Percentiles rank a stretch among this genome's conserved stretches.
These are phyloP conservation scores for Scorias spongiosa DNA, from an alignment of 2,329 filamentous ascomycete species.

Conservation along the genomic window DNA sequence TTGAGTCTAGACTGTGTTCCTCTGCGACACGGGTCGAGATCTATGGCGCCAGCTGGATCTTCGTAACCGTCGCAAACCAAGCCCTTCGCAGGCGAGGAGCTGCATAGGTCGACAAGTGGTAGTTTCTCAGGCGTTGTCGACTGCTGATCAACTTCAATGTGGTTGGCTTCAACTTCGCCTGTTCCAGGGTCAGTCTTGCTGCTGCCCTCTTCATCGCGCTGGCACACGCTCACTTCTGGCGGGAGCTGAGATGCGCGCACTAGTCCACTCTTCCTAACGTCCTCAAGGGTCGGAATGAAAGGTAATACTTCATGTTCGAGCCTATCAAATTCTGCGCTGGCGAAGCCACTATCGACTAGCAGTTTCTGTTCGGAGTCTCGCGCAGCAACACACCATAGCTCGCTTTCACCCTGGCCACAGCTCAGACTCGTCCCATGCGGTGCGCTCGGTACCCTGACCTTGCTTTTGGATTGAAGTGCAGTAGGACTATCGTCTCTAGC, in stretches of 20 bases:
- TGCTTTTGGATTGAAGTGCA: slow-evolving; percentile 1
- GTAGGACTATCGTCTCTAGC: too few species aligned
- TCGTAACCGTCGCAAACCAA: not conserved
- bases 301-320: not conserved
- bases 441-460: slow-evolving; percentile 12
- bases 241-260: not conserved
- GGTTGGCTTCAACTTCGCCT: too few species aligned
- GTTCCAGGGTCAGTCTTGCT: too few species aligned
- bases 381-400: slow-evolving; percentile 57
- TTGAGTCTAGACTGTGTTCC: too few species aligned
- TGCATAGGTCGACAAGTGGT: not conserved
- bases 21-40: too few species aligned
- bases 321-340: not conserved
- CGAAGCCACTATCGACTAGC: not conserved
- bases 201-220: too few species aligned
- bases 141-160: too few species aligned
- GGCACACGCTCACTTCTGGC: too few species aligned
- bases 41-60: too few species aligned
- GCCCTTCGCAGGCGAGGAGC: not conserved
- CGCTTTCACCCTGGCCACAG: slow-evolving; percentile 17
- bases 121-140: not conserved
- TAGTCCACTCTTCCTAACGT: not conserved
- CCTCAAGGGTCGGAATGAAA: not conserved
- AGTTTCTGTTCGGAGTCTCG: slow-evolving; percentile 44
- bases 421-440: slow-evolving; percentile 17